These are phyloP conservation scores for Naganishia vishniacii DNA, from an alignment of 768 basidiomycete species.

Conservation along the genomic window DNA sequence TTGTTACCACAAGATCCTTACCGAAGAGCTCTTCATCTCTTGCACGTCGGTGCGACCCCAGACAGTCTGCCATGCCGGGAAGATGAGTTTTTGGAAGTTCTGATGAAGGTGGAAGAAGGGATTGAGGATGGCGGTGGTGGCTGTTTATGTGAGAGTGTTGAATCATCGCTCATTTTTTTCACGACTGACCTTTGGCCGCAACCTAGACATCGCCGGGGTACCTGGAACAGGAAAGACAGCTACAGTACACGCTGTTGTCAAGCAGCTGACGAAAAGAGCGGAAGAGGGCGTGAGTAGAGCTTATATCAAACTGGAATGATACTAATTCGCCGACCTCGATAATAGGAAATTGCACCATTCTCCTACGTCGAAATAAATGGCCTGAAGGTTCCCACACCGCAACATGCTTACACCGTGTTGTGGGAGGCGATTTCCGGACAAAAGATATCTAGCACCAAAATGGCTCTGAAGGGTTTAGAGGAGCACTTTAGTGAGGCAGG, in stretches of 20 bases:
- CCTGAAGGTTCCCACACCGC: conserved; percentile 81
- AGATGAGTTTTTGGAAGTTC: conserved; percentile 70
- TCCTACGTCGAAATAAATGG: conserved; percentile 98
- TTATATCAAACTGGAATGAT: conserved; percentile 4
- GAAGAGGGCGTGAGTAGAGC: conserved; percentile 60
- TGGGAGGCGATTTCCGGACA: conserved; percentile 91
- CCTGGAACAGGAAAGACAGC: conserved; percentile 93
- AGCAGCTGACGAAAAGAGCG: conserved; percentile 84
- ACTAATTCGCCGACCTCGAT: not conserved
- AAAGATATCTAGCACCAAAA: conserved; percentile 64
- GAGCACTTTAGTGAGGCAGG: conserved; percentile 67
- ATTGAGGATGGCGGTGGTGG: conserved; percentile 90
- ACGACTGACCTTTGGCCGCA: not conserved
- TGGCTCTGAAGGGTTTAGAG: conserved; percentile 72
- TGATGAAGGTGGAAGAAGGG: conserved; percentile 71
- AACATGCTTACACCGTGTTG: conserved; percentile 82
- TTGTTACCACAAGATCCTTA: conserved; percentile 70
- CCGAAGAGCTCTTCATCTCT: conserved; percentile 77
- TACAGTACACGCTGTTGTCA: conserved; percentile 86
- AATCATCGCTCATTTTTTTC: conserved; percentile 13
- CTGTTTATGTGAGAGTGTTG: conserved; percentile 70
- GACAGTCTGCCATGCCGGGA: conserved; percentile 84
- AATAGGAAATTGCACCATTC: conserved; percentile 85
- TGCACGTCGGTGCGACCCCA: conserved; percentile 89
- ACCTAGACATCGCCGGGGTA: conserved; percentile 95